phyloP scores from a whole-genome alignment of 2,329 filamentous ascomycete species.

The Penicillium psychrosexuale region DNA sequence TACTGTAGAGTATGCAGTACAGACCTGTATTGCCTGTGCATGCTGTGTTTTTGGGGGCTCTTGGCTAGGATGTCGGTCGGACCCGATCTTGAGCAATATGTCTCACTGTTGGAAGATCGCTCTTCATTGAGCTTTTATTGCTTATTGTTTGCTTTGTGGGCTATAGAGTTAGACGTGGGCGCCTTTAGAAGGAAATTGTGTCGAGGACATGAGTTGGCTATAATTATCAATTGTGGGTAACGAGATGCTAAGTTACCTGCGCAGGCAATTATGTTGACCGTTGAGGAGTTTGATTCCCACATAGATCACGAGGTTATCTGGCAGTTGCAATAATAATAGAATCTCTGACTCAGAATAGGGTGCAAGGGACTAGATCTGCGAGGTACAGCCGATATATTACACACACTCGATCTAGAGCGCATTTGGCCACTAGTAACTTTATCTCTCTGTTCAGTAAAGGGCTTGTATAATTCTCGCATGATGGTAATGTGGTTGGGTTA shows the following conservation, averaged over 20 bases:
- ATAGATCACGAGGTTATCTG: neutral
- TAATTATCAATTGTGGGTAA: neutral
- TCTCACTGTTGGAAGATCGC: slow-evolving; percentile 1
- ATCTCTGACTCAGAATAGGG: neutral
- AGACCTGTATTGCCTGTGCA: neutral
- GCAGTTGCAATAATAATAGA: neutral
- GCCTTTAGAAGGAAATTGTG: neutral
- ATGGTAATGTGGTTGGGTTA: neutral
- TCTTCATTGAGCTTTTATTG: neutral
- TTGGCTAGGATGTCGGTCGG: neutral
- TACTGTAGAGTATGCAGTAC: neutral
- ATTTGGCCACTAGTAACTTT: neutral
- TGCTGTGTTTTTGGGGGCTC: neutral
- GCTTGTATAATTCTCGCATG: neutral
- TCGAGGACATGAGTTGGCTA: neutral
- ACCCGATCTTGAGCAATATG: neutral
- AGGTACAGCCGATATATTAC: neutral
- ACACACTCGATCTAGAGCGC: neutral
- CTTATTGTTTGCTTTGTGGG: neutral
- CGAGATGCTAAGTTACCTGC: neutral
- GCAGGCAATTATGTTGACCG: neutral
- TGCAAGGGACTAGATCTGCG: slow-evolving; percentile 9
- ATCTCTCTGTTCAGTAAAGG: neutral
- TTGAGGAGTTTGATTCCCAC: neutral
- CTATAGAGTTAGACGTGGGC: too few relatives aligned